Evolutionary conservation across 768 basidiomycete species (phyloP), one percentile per base, ranked within the genome.

Genomic region (Boletus vinaceobasis): DNA sequence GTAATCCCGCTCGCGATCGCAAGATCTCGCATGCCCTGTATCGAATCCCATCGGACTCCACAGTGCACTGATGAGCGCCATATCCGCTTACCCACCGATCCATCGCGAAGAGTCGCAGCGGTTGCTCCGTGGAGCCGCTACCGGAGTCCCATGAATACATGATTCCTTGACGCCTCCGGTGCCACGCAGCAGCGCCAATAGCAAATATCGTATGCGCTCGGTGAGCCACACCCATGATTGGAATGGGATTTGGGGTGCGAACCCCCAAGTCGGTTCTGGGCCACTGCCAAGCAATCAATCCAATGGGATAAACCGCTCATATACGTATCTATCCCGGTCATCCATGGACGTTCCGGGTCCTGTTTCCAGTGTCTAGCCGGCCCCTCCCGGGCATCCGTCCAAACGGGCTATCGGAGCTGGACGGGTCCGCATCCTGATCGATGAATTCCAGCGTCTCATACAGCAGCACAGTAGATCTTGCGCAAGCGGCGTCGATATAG

Each of bases 271-370:
- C 43, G 39, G 55, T 37, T 49, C 56, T 35, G n/a, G n/a, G 36
- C 19, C 43, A 27, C 48, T 33, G 26, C 38, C 53, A 38, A 21
- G 19, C 40, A 27, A 38, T 36, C 37, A 43, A n/a, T 19, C 55
- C 53, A 45, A 58, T 59, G 37, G 43, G 43, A 52, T 53, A 64
- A 65, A 54, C 7, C 47, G 37, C 63, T 38, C 55, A 39, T 21
- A 19, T 21, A 21, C 42, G 23, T 27, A 26, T 32, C 44, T 42
- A 17, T 43, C 26, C 46, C 47, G 47, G 46, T 23, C 46, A 13
- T 44, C 36, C 58, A 44, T 35, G 43, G 43, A 32, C 11, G 36
- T 56, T 36, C 43, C 32, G 17, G 31, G 33, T 32, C 39, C 45
- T 32, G n/a, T 27, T 27, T 39, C 33, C 26, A 14, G 13, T 37